Base-by-base conservation (phyloP, 495 filamentous ascomycete species). In the Talaromyces nanjingensis region DNA sequence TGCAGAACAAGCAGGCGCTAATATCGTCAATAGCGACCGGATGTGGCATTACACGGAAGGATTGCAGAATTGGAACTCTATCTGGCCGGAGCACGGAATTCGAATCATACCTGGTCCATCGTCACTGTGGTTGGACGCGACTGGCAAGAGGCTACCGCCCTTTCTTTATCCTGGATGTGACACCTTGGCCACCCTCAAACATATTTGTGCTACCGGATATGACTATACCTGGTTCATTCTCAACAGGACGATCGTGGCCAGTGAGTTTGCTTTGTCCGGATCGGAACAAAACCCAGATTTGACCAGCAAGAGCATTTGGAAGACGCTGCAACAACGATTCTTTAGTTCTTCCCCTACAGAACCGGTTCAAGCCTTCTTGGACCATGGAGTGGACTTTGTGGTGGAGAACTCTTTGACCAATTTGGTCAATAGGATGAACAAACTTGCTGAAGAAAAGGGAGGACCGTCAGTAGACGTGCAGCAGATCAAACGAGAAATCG, bases 11-110 rank as follows among this genome's bases (percentile, higher is more conserved):
- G 74, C 72, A 1, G 81, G 81, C 9, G 81, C 78, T 2, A 68
- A 75, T 49, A 61, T 82, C 60, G 70, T 83, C 72, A 83, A 83
- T 66, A 70, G 74, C 47, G 80, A 83, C 59, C 65, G 81, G 5
- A 82, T 82, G 80, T 82, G 81, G 81, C 80, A 82, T 64, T 83
- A 83, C 65, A 83, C 80, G 9, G 81, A 83, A 63, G 81, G 81
- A 0, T 66, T 83, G 11, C 73, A 76, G 52, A 83, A 83, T 65
- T 83, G 80, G 79, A 65, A 81, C 42, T 72, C 78, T 34, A 81
- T 83, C 64, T 83, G 81, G 81, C 80, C 80, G 2, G 14, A 64
- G 24, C 81, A 83, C 69, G 81, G 81, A 24, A 83, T 83, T 63
- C 80, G 81, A 0, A 60, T 79, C 6, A 60, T 75, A 0, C 74